Evolutionary conservation across 2,329 filamentous ascomycete genomes (phyloP).

Genomic region (Penicillium verrucosum): DNA sequence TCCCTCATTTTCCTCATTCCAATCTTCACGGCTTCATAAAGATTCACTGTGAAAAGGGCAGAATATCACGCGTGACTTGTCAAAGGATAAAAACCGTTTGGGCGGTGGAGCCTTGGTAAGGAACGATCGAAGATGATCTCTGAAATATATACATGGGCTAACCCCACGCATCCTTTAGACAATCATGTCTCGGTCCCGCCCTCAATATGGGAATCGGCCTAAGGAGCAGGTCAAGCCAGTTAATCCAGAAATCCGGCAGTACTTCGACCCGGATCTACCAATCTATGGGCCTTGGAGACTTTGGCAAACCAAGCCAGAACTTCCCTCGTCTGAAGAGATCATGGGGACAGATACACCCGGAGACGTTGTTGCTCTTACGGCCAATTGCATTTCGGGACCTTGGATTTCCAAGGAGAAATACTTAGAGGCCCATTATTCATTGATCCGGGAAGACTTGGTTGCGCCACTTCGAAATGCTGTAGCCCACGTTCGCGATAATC

Average conservation of each 20-base stretch:
- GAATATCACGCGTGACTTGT: too few species aligned
- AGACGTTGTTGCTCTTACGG: conserved; percentile 29
- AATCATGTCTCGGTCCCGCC: neutral
- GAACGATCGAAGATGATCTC: neutral
- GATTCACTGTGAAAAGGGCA: too few species aligned
- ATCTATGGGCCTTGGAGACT: neutral
- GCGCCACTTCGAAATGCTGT: conserved; percentile 68
- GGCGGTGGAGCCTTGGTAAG: neutral
- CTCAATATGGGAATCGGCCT: neutral
- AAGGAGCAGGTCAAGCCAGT: neutral
- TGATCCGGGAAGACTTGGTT: conserved; percentile 72
- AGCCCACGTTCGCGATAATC: conserved; percentile 51
- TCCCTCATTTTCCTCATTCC: neutral
- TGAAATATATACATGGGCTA: neutral
- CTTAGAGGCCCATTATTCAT: conserved; percentile 68
- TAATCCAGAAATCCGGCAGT: neutral
- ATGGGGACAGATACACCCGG: conserved; percentile 23
- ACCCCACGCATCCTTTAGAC: neutral
- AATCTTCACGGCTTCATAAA: neutral
- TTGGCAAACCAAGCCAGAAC: conserved; percentile 31
- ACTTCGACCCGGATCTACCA: neutral
- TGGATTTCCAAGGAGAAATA: conserved; percentile 65
- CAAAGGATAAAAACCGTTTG: too few species aligned
- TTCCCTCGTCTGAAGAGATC: conserved; percentile 43
- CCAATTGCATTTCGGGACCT: conserved; percentile 55